Conservation (phyloP, 1,284 basidiomycete species). For the Marasmius sp. region DNA sequence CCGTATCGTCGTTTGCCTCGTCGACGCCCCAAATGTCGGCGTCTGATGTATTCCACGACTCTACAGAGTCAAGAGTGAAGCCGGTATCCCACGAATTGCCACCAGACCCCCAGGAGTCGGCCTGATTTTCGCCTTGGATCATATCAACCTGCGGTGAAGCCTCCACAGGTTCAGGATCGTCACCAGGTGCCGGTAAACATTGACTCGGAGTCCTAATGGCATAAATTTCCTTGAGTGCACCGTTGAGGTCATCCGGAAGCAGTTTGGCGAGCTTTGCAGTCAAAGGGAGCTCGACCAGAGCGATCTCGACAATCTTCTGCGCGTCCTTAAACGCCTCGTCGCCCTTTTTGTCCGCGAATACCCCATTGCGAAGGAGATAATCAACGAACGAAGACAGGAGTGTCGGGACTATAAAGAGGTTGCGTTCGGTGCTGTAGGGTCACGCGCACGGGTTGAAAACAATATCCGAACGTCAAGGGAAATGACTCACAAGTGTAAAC, state of each 20-base stretch:
- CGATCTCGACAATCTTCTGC: conserved; percentile 8
- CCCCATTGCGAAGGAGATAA: conserved; percentile 58
- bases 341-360: conserved; percentile 41
- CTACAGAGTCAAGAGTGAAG: not conserved
- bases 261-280: not conserved
- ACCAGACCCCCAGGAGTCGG: not conserved
- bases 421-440: conserved; percentile 38
- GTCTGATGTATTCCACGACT: not conserved
- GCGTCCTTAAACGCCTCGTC: conserved; percentile 1
- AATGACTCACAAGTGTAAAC: conserved; percentile 55
- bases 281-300: conserved; percentile 5
- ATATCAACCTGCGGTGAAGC: no score
- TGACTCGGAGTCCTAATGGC: not conserved
- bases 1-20: not conserved
- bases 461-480: not conserved
- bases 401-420: conserved; percentile 49
- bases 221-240: conserved; percentile 8
- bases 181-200: not conserved
- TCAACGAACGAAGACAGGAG: conserved; percentile 61
- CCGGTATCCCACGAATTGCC: not conserved
- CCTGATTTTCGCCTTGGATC: not conserved
- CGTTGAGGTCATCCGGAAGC: conserved; percentile 12
- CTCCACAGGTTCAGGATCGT: not conserved
- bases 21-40: not conserved
- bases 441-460: not conserved